Percentiles rank a stretch among this genome's conserved stretches.
Conservation (phyloP, 306 rosid species). For the Myrica gale region DNA sequence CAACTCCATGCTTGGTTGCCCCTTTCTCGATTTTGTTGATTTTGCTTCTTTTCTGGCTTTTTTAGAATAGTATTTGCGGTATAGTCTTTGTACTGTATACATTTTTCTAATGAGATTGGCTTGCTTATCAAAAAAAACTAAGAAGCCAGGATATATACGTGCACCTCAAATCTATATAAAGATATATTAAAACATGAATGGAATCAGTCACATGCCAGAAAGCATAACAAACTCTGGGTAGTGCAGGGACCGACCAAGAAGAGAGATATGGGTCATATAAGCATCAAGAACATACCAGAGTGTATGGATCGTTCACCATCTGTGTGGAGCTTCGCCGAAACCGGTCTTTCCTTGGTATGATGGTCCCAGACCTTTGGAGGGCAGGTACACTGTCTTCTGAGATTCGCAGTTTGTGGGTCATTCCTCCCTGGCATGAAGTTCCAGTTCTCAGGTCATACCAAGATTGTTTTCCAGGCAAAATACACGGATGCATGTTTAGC, state of each 20-base stretch:
- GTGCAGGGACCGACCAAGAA: too few relatives aligned
- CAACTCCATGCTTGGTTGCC: too few relatives aligned
- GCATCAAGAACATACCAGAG: slow-evolving; percentile 63
- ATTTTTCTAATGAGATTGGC: too few relatives aligned
- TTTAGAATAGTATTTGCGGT: too few relatives aligned
- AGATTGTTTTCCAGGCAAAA: slow-evolving; percentile 80
- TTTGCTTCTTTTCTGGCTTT: too few relatives aligned
- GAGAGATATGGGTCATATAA: neutral
- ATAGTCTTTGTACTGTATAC: too few relatives aligned
- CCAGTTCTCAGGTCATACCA: slow-evolving; percentile 89
- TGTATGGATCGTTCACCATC: slow-evolving; percentile 89
- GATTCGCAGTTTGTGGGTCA: slow-evolving; percentile 63
- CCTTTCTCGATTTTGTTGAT: too few relatives aligned
- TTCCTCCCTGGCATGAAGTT: slow-evolving; percentile 67
- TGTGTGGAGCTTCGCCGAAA: slow-evolving; percentile 91
- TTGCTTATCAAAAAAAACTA: too few relatives aligned
- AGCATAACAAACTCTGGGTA: neutral
- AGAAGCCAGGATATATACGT: neutral
- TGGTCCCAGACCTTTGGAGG: slow-evolving; percentile 88
- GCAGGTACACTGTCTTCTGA: slow-evolving; percentile 84
- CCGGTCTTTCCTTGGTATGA: slow-evolving; percentile 86
- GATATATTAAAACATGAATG: neutral
- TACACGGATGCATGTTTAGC: slow-evolving; percentile 74
- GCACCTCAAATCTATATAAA: neutral
- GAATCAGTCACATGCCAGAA: neutral